These are phyloP conservation scores for Holtermannia corniformis DNA, from an alignment of 768 basidiomycete genomes.

Conservation along the genomic window DNA sequence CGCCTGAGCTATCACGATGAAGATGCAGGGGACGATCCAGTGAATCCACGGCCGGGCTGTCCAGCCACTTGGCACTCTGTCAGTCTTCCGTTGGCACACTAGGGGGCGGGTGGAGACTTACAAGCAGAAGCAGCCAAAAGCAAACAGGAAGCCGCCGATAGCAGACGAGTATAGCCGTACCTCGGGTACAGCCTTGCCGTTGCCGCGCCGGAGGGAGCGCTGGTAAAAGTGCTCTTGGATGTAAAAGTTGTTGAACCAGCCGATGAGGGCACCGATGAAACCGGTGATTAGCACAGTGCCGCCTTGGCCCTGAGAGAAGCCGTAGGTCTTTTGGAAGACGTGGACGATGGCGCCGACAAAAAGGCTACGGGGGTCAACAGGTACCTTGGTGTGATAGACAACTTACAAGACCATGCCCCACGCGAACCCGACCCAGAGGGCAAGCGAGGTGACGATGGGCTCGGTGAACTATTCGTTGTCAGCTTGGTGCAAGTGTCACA, in stretches of 20 bases:
- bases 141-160: constrained; percentile 11
- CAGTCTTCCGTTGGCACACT: background rate
- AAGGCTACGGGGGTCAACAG: background rate
- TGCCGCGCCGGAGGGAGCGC: constrained; percentile 5
- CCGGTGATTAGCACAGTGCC: constrained; percentile 22
- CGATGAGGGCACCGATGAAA: constrained; percentile 17
- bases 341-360: constrained; percentile 9
- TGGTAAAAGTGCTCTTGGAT: constrained; percentile 13
- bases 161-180: constrained; percentile 17
- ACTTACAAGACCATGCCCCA: constrained; percentile 9
- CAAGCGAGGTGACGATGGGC: constrained; percentile 15
- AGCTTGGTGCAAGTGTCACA: background rate
- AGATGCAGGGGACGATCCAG: constrained; percentile 19
- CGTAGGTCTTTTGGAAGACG: constrained; percentile 15
- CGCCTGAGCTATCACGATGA: constrained; percentile 1
- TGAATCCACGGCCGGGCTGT: constrained; percentile 17
- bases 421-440: constrained; percentile 5
- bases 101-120: background rate
- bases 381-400: background rate
- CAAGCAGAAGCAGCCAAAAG: constrained; percentile 16
- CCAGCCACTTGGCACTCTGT: background rate
- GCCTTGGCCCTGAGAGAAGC: constrained; percentile 6
- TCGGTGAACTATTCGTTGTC: constrained; percentile 9
- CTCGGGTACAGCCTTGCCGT: constrained; percentile 21
- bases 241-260: constrained; percentile 3